phyloP scores from a whole-genome alignment of 192 early-diverging fungal genomes.

The Piromyces finnis region DNA sequence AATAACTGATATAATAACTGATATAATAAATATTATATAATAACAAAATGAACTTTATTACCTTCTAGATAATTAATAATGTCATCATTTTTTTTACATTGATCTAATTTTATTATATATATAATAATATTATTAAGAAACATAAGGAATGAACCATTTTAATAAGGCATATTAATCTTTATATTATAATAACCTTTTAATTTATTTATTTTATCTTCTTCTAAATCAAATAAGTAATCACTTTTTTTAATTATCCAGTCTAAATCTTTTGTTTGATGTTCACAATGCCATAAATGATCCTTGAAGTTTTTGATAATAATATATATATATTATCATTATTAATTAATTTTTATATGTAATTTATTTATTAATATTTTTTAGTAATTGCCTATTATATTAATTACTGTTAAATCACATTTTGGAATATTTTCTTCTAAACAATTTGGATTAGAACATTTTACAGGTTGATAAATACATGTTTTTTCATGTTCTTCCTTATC shows the following conservation, averaged over 20 bases:
- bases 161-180: too few relatives aligned
- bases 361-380: not conserved
- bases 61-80: not conserved
- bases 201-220: not conserved
- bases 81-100: not conserved
- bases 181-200: not conserved
- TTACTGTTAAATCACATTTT: not conserved
- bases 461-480: not conserved
- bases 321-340: too few relatives aligned
- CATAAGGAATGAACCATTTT: too few relatives aligned
- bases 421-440: not conserved
- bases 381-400: not conserved
- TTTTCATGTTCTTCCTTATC: not conserved
- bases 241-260: not conserved
- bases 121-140: too few relatives aligned
- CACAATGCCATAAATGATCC: not conserved
- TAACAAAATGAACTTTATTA: not conserved
- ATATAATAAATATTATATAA: too few relatives aligned
- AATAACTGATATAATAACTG: too few relatives aligned
- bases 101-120: not conserved
- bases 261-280: not conserved
- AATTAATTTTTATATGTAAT: not conserved
- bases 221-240: not conserved
- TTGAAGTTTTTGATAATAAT: not conserved
- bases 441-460: not conserved